Conservation (phyloP, 495 filamentous ascomycete genomes). For the Amniculicola lignicola region DNA sequence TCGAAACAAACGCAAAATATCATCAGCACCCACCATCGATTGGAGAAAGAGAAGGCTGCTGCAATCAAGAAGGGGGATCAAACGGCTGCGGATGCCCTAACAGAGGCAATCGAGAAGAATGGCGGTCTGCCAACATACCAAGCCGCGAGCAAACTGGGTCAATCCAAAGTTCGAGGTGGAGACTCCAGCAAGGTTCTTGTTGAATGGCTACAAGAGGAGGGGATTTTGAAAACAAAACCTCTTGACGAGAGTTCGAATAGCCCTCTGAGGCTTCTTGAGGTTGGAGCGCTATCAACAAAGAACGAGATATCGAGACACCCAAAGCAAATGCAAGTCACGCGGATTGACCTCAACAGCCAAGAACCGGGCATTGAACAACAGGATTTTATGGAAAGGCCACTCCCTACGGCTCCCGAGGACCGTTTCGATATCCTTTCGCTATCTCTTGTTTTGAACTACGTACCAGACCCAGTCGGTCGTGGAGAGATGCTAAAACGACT, state of each 20-base stretch:
- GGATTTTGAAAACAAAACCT: conserved; percentile 30
- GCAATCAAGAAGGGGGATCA: conserved; percentile 64
- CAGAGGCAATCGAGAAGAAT: conserved; percentile 58
- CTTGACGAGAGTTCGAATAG: too few relatives aligned
- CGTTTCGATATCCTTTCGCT: conserved; percentile 86
- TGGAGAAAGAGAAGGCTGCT: conserved; percentile 71
- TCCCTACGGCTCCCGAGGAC: conserved; percentile 60
- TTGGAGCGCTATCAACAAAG: conserved; percentile 79
- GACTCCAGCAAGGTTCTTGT: conserved; percentile 85
- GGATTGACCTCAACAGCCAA: conserved; percentile 90
- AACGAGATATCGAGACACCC: conserved; percentile 79
- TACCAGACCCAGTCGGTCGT: conserved; percentile 67
- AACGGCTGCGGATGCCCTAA: conserved; percentile 52
- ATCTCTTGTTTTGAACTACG: conserved; percentile 94
- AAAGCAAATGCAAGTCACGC: conserved; percentile 54
- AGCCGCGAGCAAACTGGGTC: conserved; percentile 81
- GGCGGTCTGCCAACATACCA: conserved; percentile 87
- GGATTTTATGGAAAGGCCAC: conserved; percentile 88
- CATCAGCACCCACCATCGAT: conserved; percentile 79
- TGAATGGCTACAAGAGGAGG: conserved; percentile 68
- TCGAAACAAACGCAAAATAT: conserved; percentile 74
- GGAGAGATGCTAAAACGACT: conserved; percentile 86
- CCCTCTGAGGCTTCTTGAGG: conserved; percentile 61
- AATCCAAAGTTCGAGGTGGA: conserved; percentile 78
- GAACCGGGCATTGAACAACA: conserved; percentile 75